Evolutionary conservation across 371 early-diverging fungal genomes (phyloP).

Genomic region (Apophysomyces elegans): DNA sequence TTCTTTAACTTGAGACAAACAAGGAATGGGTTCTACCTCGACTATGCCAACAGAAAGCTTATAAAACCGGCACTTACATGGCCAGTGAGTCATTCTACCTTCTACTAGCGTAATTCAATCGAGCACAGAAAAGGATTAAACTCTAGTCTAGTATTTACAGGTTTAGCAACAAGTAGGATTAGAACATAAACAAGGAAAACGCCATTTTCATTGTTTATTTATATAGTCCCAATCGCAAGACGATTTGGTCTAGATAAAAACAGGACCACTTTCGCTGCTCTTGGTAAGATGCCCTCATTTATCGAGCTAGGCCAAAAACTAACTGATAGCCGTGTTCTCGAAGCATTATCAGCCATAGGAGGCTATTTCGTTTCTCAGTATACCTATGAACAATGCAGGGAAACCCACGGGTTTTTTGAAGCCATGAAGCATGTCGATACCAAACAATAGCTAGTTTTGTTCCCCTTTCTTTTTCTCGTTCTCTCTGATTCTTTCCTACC

Average conservation of each 20-base stretch:
- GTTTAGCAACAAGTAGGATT: conserved; percentile 14
- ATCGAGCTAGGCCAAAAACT: neutral
- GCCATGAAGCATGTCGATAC: conserved; percentile 9
- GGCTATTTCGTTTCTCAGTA: conserved; percentile 23
- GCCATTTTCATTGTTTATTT: neutral
- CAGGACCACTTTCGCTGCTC: conserved; percentile 15
- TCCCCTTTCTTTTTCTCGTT: neutral
- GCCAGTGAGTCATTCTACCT: conserved; percentile 13
- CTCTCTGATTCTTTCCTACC: neutral
- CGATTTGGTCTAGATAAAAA: conserved; percentile 21
- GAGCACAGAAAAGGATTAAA: neutral
- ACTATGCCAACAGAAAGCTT: conserved; percentile 23
- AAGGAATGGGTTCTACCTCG: conserved; percentile 25
- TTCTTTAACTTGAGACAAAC: neutral
- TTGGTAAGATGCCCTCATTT: conserved; percentile 13
- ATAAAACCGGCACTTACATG: conserved; percentile 19
- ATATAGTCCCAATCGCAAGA: conserved; percentile 18
- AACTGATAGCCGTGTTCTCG: neutral
- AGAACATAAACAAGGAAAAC: neutral
- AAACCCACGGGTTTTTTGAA: conserved; percentile 16
- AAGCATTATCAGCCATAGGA: conserved; percentile 17
- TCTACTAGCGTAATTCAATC: neutral
- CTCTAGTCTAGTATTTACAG: conserved; percentile 11
- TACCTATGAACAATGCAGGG: conserved; percentile 19
- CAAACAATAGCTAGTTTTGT: neutral